Conservation (phyloP, 768 basidiomycete genomes). For the Pisolithus tinctorius region DNA sequence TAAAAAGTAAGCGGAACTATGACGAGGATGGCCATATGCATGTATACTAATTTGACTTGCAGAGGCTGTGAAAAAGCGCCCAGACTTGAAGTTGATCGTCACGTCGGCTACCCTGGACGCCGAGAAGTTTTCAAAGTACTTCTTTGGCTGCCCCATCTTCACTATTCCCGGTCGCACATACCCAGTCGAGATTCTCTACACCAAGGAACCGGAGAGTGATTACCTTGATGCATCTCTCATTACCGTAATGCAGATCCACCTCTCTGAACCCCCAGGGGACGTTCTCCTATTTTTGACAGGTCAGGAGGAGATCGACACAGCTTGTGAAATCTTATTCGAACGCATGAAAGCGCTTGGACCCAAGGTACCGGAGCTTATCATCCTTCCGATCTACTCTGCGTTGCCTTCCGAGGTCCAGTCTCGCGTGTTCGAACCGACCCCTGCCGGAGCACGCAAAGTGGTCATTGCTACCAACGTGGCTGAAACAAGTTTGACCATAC, state of each 20-base stretch:
- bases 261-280: conserved; percentile 96
- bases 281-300: conserved; percentile 96
- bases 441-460: conserved; percentile 96
- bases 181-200: conserved; percentile 97
- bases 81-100: conserved; percentile 96
- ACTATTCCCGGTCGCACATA: conserved; percentile 99
- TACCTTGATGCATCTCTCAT: conserved; percentile 98
- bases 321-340: conserved; percentile 95
- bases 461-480: conserved; percentile 99
- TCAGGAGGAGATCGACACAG: conserved; percentile 97
- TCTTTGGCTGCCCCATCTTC: conserved; percentile 98
- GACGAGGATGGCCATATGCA: background rate
- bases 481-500: conserved; percentile 96
- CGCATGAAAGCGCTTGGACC: conserved; percentile 98
- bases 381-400: conserved; percentile 96
- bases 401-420: conserved; percentile 98
- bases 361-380: conserved; percentile 96
- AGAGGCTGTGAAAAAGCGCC: conserved; percentile 93
- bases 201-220: conserved; percentile 96
- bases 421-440: conserved; percentile 95
- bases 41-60: conserved; percentile 15
- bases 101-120: conserved; percentile 99
- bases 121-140: conserved; percentile 99
- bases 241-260: conserved; percentile 98
- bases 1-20: conserved; percentile 47